Evolutionary conservation across 2,329 filamentous ascomycete genomes (phyloP), one percentile per base, ranked within the genome.

Genomic region (Pseudonectria foliicola): DNA sequence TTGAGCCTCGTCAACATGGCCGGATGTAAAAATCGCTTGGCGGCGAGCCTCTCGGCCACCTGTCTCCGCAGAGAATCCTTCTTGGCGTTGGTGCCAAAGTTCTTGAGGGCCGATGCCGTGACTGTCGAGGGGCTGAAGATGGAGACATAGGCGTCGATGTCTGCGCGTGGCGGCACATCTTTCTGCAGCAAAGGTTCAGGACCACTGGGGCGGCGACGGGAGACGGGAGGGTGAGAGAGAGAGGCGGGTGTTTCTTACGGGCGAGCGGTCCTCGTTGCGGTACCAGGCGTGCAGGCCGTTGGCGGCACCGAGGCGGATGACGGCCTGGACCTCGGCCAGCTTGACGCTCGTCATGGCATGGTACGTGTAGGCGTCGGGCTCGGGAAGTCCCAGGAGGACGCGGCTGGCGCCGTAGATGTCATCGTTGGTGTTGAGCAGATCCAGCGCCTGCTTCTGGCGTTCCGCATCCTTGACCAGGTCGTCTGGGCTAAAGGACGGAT

Each of bases 131-230:
- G 70, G 23, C 64, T 65, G 64, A 86, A 87, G 50, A 88, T 68
- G 31, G 72, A 64, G 25, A 75, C 71, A 63, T 88, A 87, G 13
- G 81, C 74, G 28, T 71, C 67, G 37, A 82, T 71, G 49, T 87
- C 83, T 35, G 68, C 46, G 29, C 59, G 59, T 2, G 72, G 63
- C 6, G 77, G 78, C 6, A 71, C 62, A 2, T 61, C 57, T 50
- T 60, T 60, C 55, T 66, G 45, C 13, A 33, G 25, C 10, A n/a
- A 21, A 8, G 8, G 18, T 41, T 51, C 35, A 47, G 40, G 33
- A 18, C 30, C 24, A 37, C 28, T 25, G 31, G 30, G 29, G 35
- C 27, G 25, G 13, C 30, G 18, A 21, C 18, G 5, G 18, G 18
- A 21, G 18, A 8, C 8, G 18, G 5, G 18, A 21, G 18, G 18